Evolutionary conservation across 768 basidiomycete species (phyloP).

Genomic region (Sporobolomyces phaffii): DNA sequence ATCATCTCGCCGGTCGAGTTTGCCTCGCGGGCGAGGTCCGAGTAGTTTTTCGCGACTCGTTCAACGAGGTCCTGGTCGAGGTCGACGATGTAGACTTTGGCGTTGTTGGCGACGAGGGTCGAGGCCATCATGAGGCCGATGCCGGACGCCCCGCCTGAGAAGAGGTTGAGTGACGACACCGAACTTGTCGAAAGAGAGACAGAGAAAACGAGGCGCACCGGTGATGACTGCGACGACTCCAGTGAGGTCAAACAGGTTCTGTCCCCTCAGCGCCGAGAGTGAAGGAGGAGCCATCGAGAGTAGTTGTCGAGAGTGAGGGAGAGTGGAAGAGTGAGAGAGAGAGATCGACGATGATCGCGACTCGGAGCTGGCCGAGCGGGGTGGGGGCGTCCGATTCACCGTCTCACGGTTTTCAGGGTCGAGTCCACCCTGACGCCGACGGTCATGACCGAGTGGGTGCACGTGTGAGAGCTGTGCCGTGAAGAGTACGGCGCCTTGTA

Average conservation of each 20-base stretch:
- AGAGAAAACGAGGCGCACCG: constrained; percentile 41
- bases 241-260: constrained; percentile 50
- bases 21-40: constrained; percentile 39
- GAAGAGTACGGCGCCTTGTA: too few relatives aligned
- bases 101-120: constrained; percentile 53
- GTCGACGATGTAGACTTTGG: constrained; percentile 54
- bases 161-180: constrained; percentile 15
- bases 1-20: constrained; percentile 48
- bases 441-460: too few relatives aligned
- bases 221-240: constrained; percentile 53
- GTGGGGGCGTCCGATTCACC: too few relatives aligned
- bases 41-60: constrained; percentile 41
- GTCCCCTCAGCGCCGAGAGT: constrained; percentile 47
- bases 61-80: constrained; percentile 51
- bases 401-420: too few relatives aligned
- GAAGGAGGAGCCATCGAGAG: constrained; percentile 6
- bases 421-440: too few relatives aligned
- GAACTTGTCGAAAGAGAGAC: constrained; percentile 37
- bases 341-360: not conserved
- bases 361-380: not conserved
- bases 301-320: not conserved
- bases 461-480: too few relatives aligned
- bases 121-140: constrained; percentile 55
- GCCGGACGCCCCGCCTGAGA: constrained; percentile 45
- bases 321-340: not conserved